A percentile compares a stretch with the other conserved stretches of the same genome.
phyloP scores from a whole-genome alignment of 371 early-diverging fungal genomes.

The Apophysomyces sp. region DNA sequence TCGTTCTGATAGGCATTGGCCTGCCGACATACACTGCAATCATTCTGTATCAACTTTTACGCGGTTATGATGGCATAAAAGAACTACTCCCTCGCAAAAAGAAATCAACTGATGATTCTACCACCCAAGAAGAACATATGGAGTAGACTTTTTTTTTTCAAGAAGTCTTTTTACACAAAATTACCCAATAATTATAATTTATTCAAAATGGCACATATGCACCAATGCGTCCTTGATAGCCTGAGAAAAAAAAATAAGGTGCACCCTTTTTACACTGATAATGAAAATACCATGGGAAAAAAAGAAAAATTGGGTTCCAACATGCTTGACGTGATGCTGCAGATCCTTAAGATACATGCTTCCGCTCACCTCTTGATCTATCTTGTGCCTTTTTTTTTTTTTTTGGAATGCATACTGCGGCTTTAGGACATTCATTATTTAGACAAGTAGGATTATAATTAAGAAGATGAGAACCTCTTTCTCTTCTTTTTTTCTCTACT shows the following conservation, averaged over 20 bases:
- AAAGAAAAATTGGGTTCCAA: neutral
- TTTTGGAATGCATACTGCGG: neutral
- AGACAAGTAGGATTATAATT: neutral
- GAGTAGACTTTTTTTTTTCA: too few relatives aligned
- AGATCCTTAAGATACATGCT: neutral
- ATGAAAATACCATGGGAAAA: neutral
- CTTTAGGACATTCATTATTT: neutral
- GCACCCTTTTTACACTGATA: too few relatives aligned
- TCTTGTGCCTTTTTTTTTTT: neutral
- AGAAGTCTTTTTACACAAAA: too few relatives aligned
- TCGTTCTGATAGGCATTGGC: constrained; percentile 6
- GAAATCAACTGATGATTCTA: neutral
- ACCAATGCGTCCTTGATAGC: too few relatives aligned
- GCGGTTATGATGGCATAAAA: constrained; percentile 20
- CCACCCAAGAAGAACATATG: neutral
- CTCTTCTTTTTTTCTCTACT: neutral
- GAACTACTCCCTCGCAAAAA: neutral
- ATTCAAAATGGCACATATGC: too few relatives aligned
- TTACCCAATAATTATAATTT: too few relatives aligned
- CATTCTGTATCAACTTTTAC: constrained; percentile 17
- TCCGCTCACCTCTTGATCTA: neutral
- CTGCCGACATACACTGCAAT: constrained; percentile 14
- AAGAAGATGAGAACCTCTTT: constrained; percentile 1
- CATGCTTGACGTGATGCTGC: neutral
- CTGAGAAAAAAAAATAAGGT: too few relatives aligned